Base-by-base conservation (phyloP, 1,284 basidiomycete genomes). In the Boletellus deceptivus region DNA sequence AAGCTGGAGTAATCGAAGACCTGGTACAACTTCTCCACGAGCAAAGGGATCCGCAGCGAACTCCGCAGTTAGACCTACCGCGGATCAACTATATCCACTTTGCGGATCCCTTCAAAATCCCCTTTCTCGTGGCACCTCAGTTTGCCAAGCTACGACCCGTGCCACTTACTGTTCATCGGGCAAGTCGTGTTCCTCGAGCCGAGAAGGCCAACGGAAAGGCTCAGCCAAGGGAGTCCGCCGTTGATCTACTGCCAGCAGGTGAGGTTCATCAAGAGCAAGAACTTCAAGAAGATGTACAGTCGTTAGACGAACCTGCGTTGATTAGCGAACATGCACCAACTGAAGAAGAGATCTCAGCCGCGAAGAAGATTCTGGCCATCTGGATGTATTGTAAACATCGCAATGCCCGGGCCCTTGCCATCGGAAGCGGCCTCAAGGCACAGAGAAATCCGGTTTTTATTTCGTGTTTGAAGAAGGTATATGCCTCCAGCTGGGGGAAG, bases 401-500 rank as follows among this genome's bases (percentile, higher is more conserved):
- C 13, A 52, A 61, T 17, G 38, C 61, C 6, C 49, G 54, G 33
- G 60, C 60, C 10, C 65, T 57, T n/a, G 63, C 57, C 20, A 49
- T 62, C 20, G 71, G 59, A 50, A 65, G 56, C 20, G 61, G 61
- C 14, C 37, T 64, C 34, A 54, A 61, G 10, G 60, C 62, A 2
- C 55, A 61, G 20, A 61, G 61, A 10, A 55, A 61, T 16, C 53
- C 55, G 1, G 58, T 67, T 40, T 77, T 73, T 53, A 25, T 54
- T 6, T 50, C 55, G 3, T 82, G 70, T 52, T 44, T 71, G 20
- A 52, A 62, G 27, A 60, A 68, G 24, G 64, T 69, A 3, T 52
- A 52, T 13, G 57, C 55, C 7, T 67, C 71, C 17, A 55, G 60
- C 6, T 75, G 75, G 79, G 1, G 73, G 77, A 6, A 63, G 29